Base-by-base conservation (phyloP, 345 rosid species). In the Hirschfeldia incana region DNA sequence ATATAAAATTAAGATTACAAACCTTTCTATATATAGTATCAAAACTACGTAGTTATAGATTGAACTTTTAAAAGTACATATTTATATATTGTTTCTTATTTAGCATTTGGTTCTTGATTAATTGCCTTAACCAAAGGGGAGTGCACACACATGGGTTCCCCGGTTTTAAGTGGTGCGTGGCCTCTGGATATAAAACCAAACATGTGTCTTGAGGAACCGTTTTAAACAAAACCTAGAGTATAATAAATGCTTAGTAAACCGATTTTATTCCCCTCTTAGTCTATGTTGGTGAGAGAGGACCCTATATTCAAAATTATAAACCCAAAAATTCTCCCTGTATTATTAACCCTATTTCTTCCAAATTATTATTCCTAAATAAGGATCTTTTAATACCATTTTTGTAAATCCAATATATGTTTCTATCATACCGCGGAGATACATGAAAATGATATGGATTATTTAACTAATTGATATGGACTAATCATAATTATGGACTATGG, bases 221-320 rank as follows among this genome's bases (percentile, higher is more conserved):
- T 60, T 67, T 1, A 12, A 79, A 49, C 51, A 12, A 79, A 27
- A 34, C 11, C 67, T 42, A 67, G 63, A 68, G 72, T 62, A 60
- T 73, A 32, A 36, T 60, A 60, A 60, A 68, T 49, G 55, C 70
- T 61, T 49, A 73, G 27, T 13, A 79, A 60, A 27, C 72, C 72
- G 36, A 13, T 72, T 72, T 29, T 30, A 36, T 77, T 65, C 76
- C 51, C 36, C 32, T 37, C 8, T 73, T 59, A 61, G 65, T 74
- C 53, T 69, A 80, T 69, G 83, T 75, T 75, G 72, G 83, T 69
- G 75, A 63, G 79, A 9, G 70, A 67, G 64, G 78, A 73, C 74
- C 72, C 69, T 65, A 28, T 34, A 59, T 73, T 79, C 74, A 79
- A 67, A 44, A 61, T 67, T 33, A 27, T 16, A 67, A 73, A 60